Base-by-base conservation (phyloP, 2,329 filamentous ascomycete species). In the Nigrospora osmanthi region DNA sequence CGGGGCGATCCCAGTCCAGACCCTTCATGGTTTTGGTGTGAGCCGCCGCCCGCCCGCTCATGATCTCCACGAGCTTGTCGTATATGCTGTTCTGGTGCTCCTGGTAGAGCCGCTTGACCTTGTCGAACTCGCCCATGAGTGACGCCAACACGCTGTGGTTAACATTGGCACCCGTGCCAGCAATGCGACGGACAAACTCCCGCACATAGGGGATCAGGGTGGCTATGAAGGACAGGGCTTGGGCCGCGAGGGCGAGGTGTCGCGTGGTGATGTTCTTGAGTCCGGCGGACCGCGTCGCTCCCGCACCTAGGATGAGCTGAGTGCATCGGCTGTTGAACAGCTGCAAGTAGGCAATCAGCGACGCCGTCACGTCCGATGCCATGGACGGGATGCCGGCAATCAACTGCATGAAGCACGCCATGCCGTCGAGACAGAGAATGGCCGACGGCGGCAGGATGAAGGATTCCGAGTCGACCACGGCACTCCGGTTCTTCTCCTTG, bases 201-300 rank as follows among this genome's bases (percentile, higher is more conserved):
- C 91, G 82, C 28, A 96, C 77, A 59, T 97, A 90, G 0, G 93
- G 91, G 5, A 95, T 83, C 2, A 97, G 72, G 0, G 88, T 82
- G 19, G 90, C 86, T 38, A 95, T 81, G 61, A 98, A 96, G 38
- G 85, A 85, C 16, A 97, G 68, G 0, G 90, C 87, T 63, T 96
- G 91, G 0, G 87, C 90, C 3, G 93, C 90, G 15, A 97, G 80
- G 0, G 93, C 90, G 2, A 98, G 77, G 65, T 98, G 91, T 56
- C 93, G 93, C 0, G 93, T 95, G 0, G 88, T 95, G 61, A 98
- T 98, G 58, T 96, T 96, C 62, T 89, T 95, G 16, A 98, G 72
- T 0, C 91, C 91, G 1, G 90, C 93, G 19, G 86, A 89, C 33
- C 81, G 76, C 6, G 88, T 96, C 4, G 93, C 93, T 5, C 93